Evolutionary conservation across 768 basidiomycete species (phyloP).

Genomic region (Crepidotus variabilis): DNA sequence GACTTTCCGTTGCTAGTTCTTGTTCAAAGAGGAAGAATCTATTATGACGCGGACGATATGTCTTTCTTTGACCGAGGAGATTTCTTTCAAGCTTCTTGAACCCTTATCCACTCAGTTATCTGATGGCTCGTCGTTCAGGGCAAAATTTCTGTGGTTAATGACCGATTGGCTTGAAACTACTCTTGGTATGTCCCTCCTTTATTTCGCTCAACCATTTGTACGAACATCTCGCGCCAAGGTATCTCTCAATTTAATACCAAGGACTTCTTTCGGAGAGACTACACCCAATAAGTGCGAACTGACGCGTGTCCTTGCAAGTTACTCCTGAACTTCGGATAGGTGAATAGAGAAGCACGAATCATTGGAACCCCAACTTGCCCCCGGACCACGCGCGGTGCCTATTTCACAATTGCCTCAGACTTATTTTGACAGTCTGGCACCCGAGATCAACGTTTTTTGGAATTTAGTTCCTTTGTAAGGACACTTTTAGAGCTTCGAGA

Average conservation of each 20-base stretch:
- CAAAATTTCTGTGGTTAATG: too few relatives aligned
- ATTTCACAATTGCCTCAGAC: neutral
- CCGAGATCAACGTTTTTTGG: neutral
- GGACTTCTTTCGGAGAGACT: neutral
- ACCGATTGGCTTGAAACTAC: neutral
- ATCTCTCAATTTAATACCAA: neutral
- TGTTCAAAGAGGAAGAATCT: too few relatives aligned
- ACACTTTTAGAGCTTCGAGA: neutral
- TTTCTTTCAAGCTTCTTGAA: too few relatives aligned
- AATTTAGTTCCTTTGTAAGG: neutral
- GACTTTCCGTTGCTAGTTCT: too few relatives aligned
- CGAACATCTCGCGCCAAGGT: neutral
- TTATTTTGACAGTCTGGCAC: neutral
- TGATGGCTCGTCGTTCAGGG: too few relatives aligned
- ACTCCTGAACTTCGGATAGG: neutral
- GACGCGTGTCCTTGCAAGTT: neutral
- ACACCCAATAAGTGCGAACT: neutral
- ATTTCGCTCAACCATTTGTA: too few relatives aligned
- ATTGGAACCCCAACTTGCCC: neutral
- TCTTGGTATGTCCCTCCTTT: neutral
- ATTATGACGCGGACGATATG: too few relatives aligned
- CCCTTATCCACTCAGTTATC: too few relatives aligned
- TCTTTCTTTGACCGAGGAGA: too few relatives aligned
- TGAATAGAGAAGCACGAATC: neutral
- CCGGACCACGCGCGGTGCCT: neutral